Evolutionary conservation across 306 rosid genomes (phyloP).

Genomic region (Senna siamea): DNA sequence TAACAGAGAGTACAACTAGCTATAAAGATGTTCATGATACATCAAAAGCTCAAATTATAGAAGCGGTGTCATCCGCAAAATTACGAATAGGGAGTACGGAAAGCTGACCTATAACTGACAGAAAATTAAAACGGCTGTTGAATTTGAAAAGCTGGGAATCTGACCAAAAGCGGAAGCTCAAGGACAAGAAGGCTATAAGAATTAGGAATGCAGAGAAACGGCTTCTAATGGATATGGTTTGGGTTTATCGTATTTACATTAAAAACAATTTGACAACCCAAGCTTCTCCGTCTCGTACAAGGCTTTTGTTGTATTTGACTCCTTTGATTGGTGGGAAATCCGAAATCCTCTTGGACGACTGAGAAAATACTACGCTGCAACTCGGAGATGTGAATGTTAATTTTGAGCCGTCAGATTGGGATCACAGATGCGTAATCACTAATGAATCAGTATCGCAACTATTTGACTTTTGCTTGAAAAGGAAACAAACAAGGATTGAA

Average conservation of each 20-base stretch:
- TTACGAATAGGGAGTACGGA: not conserved
- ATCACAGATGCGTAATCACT: not conserved
- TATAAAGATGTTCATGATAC: not conserved
- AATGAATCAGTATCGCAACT: no score
- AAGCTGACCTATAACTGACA: conserved; percentile 1
- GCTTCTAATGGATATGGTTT: not conserved
- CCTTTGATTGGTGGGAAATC: conserved; percentile 16
- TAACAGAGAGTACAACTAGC: not conserved
- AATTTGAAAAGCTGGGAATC: not conserved
- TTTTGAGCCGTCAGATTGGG: conserved; percentile 17
- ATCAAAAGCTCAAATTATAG: not conserved
- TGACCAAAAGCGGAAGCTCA: not conserved
- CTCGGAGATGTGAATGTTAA: not conserved
- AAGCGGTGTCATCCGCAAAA: not conserved
- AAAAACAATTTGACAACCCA: not conserved
- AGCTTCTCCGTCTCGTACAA: conserved; percentile 21
- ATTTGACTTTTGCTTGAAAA: not conserved
- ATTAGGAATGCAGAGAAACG: not conserved
- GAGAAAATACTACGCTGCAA: not conserved
- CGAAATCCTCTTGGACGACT: not conserved
- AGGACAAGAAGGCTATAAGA: not conserved
- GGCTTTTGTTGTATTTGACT: conserved; percentile 31
- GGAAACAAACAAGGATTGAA: no score
- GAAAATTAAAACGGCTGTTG: not conserved
- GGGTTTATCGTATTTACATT: not conserved